Evolutionary conservation across 2,329 filamentous ascomycete species (phyloP), one percentile per base, ranked within the genome.

Genomic region (Pseudocercospora cruenta): DNA sequence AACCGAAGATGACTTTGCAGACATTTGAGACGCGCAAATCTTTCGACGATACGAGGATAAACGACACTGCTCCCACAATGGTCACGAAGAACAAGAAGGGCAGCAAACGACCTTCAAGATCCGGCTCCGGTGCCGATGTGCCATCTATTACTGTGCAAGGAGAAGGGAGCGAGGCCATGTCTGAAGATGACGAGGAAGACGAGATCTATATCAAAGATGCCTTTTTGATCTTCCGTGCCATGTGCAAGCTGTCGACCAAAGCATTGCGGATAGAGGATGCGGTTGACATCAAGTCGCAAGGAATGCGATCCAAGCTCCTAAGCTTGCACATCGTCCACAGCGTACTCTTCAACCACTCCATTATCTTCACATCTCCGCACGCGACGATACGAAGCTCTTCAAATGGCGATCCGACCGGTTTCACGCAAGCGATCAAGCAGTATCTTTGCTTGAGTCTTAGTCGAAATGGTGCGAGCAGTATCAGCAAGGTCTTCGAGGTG

Each of bases 211-310:
- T 98, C 73, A 92, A 95, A 72, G 95, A 99, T 80, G 94, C 95
- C 9, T 99, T 98, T 79, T 87, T 99, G 22, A 93, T 99, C 54
- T 98, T 99, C 82, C 88, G 95, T 33, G 97, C 95, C 2, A 95
- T 99, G 82, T 99, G 96, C 84, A 97, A 97, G 80, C 84, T 99
- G 54, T 97, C 94, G 66, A 97, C 94, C 69, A 99, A 99, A 78
- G 83, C 93, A 47, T 84, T 99, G 26, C 88, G 92, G 8, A 89
- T 93, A 2, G 95, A 99, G 68, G 94, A 98, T 78, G 88, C 97
- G 21, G 93, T 94, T 74, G 95, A 99, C 75, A 82, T 97, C 60
- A 93, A 93, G 63, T 94, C 94, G 19, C 94, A 97, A 76, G 92
- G 94, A 43, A 99, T 99, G 94, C 90, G 95, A 67, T 97, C 94